Conservation (phyloP, 1,139 yeast species). For the Hemisphaericaspora lyxosophila region DNA sequence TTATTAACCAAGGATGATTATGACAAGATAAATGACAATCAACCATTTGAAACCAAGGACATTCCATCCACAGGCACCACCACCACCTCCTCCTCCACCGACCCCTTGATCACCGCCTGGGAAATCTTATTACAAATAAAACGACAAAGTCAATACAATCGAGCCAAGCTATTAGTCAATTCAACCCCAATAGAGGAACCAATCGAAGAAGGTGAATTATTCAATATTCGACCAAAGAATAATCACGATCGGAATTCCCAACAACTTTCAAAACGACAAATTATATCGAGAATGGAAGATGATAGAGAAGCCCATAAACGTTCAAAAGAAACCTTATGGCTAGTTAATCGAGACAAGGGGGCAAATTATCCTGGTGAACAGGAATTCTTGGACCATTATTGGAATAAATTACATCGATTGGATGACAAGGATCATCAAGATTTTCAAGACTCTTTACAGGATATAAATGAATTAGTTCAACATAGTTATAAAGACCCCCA, state of each 20-base stretch:
- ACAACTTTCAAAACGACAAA: conserved; percentile 50
- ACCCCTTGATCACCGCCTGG: conserved; percentile 48
- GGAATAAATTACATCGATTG: conserved; percentile 51
- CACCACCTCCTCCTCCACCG: conserved; percentile 13
- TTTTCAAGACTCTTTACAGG: conserved; percentile 47
- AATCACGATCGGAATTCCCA: conserved; percentile 20
- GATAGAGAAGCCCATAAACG: conserved; percentile 83
- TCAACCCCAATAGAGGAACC: conserved; percentile 21
- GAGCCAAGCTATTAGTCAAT: conserved; percentile 37
- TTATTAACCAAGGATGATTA: conserved; percentile 36
- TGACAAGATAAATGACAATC: conserved; percentile 30
- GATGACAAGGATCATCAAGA: conserved; percentile 47
- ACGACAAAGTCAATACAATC: conserved; percentile 51
- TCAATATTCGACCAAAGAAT: conserved; percentile 27
- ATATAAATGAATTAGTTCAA: conserved; percentile 51
- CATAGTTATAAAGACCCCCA: conserved; percentile 46
- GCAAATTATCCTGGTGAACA: conserved; percentile 38
- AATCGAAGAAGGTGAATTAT: conserved; percentile 32
- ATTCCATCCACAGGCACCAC: conserved; percentile 7
- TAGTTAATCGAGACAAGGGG: conserved; percentile 49
- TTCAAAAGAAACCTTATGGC: conserved; percentile 75
- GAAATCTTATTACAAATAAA: conserved; percentile 45
- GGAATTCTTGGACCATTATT: conserved; percentile 59
- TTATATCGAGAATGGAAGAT: conserved; percentile 77
- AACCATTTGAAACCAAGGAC: conserved; percentile 15